A percentile compares a stretch with the other conserved stretches of the same genome.
Evolutionary conservation across 2,329 filamentous ascomycete genomes (phyloP).

Genomic region (Pezicula radicicola): DNA sequence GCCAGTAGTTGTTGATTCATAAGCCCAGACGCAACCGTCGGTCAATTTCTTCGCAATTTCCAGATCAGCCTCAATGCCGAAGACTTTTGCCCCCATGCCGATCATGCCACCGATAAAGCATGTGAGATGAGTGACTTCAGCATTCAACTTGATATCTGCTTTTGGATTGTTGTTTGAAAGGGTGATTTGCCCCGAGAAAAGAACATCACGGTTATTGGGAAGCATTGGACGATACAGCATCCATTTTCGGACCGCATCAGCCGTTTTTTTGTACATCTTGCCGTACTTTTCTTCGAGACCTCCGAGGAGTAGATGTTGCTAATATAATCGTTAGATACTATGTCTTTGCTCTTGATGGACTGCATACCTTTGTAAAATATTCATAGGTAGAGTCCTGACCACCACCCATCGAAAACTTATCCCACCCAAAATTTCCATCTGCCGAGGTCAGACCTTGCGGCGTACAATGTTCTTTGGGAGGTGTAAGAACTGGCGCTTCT

Average conservation of each 20-base stretch:
- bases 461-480: conserved; percentile 40
- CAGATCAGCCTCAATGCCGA: conserved; percentile 56
- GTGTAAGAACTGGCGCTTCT: background rate
- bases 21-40: conserved; percentile 69
- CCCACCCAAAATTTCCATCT: conserved; percentile 38
- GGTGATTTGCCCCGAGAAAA: conserved; percentile 66
- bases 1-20: conserved; percentile 55
- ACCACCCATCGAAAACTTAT: conserved; percentile 57
- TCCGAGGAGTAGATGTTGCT: conserved; percentile 73
- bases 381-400: conserved; percentile 70
- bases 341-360: background rate
- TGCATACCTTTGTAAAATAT: conserved; percentile 61
- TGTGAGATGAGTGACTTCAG: conserved; percentile 51
- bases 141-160: conserved; percentile 39
- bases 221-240: conserved; percentile 78
- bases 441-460: conserved; percentile 51
- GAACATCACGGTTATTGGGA: conserved; percentile 62
- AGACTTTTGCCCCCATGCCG: conserved; percentile 61
- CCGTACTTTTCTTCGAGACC: conserved; percentile 71
- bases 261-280: conserved; percentile 66
- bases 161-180: conserved; percentile 37
- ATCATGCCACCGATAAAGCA: conserved; percentile 73
- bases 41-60: conserved; percentile 61
- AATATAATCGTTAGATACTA: conserved; percentile 8
- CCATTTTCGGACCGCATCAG: conserved; percentile 66